Evolutionary conservation across 2,329 filamentous ascomycete species (phyloP), one percentile per base, ranked within the genome.

Genomic region (Neurospora sp.): DNA sequence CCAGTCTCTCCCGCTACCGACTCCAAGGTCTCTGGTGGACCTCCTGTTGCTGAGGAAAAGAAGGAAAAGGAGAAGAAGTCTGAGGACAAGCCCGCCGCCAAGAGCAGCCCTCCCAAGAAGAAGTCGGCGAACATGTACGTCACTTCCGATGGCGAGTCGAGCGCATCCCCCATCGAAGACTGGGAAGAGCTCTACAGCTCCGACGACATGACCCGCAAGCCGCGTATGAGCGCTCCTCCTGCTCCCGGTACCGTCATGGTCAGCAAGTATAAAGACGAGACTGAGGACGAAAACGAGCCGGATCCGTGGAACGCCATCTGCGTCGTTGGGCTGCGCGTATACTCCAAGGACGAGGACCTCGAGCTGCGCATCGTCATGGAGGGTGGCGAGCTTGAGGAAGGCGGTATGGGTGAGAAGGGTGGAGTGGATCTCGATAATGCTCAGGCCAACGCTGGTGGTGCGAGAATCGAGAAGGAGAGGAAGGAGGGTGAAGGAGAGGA

Each of bases 251-350:
- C 68, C 9, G 69, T 72, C 17, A 38, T 76, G 3, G 76, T 69
- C 7, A 72, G 70, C 43, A 70, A 76, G 4, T 80, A 81, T 7
- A 79, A 81, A 2, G 85, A 86, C 43, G 84, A 86, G 23, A 82
- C 82, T 0, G 85, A 87, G 10, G 85, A 87, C 72, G 86, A 88
- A 70, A 85, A 84, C 67, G 83, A 86, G 72, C 78, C 82, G 33
- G 83, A 86, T 33, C 85, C 86, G 1, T 90, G 88, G 88, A 89
- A 90, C 75, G 87, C 88, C 4, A 83, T 90, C 66, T 86, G 84
- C 68, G 85, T 89, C 19, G 83, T 90, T 0, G 87, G 88, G 0
- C 79, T 90, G 68, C 83, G 87, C 4, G 84, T 90, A 6, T 90
- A 89, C 77, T 83, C 85, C 76, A 86, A 85, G 74, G 81, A 89